Evolutionary conservation across 306 rosid genomes (phyloP), one percentile per base, ranked within the genome.

Genomic region (Potentilla sterilis): DNA sequence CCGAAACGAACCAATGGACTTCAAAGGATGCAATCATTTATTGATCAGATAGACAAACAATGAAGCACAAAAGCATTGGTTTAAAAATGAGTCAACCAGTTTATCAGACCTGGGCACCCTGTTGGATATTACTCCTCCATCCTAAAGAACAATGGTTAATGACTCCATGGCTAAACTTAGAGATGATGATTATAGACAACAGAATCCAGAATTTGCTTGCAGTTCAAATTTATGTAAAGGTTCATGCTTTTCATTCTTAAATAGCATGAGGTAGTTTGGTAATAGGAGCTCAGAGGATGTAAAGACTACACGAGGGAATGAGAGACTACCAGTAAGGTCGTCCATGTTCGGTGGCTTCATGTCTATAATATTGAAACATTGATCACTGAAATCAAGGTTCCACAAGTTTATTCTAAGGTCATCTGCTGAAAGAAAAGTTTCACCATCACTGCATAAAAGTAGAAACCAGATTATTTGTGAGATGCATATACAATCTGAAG

Each of bases 331-430:
- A 5, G 85, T 84, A 78, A 87, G 89, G 72, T 88, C 89, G 86
- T 87, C 91, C 91, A 88, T 84, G 84, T 79, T 87, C 41, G 86
- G 48, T 8, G 93, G 93, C 89, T 87, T 88, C 89, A 85, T 84
- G 75, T 91, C 93, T 70, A 91, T 72, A 66, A 91, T 88, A 78
- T 91, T 91, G 85, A 88, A 91, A 76, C 90, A 83, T 78, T 88
- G 91, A 70, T 83, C 77, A 79, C 85, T 87, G 74, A 85, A 75
- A 55, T 88, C 96, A 77, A 91, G 77, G 78, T 91, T 91, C 96
- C 96, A 91, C 81, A 88, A 76, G 86, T 88, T 91, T 87, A 91
- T 88, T 82, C 91, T 87, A 59, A 88, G 87, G 79, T 84, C 90
- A 67, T 91, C 96, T 5, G 90, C 89, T 21, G 93, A 91, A 78